Evolutionary conservation across 2,329 filamentous ascomycete genomes (phyloP).

Genomic region (Aspergillus caelatus): DNA sequence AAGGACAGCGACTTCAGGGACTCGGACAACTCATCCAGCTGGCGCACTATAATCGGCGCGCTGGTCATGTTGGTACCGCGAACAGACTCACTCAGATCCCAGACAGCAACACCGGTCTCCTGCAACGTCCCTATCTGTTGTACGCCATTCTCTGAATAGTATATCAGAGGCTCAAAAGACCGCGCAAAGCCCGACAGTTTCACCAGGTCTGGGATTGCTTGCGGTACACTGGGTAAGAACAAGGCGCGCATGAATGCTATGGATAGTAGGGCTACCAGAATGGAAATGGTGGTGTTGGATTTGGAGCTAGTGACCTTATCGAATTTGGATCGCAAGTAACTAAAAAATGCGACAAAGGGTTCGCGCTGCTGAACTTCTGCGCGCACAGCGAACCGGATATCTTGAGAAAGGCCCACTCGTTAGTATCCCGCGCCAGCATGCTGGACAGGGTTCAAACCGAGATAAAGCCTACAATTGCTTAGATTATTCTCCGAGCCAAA

Average conservation of each 20-base stretch:
- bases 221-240: slow-evolving; percentile 67
- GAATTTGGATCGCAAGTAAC: slow-evolving; percentile 63
- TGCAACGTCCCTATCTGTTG: slow-evolving; percentile 85
- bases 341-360: slow-evolving; percentile 74
- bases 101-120: slow-evolving; percentile 88
- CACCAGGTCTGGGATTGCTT: slow-evolving; percentile 78
- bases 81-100: slow-evolving; percentile 91
- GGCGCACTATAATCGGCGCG: slow-evolving; percentile 79
- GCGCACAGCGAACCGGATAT: slow-evolving; percentile 83
- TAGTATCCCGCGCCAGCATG: slow-evolving; percentile 36
- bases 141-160: slow-evolving; percentile 88
- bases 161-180: slow-evolving; percentile 91
- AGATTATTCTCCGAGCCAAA: slow-evolving; percentile 40
- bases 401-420: slow-evolving; percentile 51
- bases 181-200: slow-evolving; percentile 88
- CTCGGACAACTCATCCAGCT: slow-evolving; percentile 83
- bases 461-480: slow-evolving; percentile 55
- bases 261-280: slow-evolving; percentile 65
- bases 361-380: slow-evolving; percentile 88
- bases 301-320: slow-evolving; percentile 68
- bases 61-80: slow-evolving; percentile 89
- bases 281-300: slow-evolving; percentile 65
- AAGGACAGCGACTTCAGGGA: slow-evolving; percentile 80
- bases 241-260: slow-evolving; percentile 67
- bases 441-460: slow-evolving; percentile 28